These are phyloP conservation scores for Penstemon newberryi DNA, from an alignment of 257 asterid genomes.

Conservation along the genomic window DNA sequence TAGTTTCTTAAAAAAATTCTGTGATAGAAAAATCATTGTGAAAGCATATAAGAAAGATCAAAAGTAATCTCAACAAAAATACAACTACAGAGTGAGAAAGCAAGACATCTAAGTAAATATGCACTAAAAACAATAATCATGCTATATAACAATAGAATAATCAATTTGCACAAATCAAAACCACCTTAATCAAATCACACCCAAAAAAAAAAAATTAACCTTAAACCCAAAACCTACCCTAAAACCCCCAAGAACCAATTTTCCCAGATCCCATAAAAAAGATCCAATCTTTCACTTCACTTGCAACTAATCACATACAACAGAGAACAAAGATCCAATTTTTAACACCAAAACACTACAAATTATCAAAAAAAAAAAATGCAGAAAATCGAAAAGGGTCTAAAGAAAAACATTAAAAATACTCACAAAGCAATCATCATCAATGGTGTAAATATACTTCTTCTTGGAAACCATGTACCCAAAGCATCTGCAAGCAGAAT, in stretches of 20 bases:
- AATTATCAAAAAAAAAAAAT: background rate
- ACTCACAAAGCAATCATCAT: slow-evolving; percentile 85
- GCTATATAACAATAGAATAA: background rate
- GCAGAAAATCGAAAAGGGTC: background rate
- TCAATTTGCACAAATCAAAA: background rate
- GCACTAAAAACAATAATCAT: background rate
- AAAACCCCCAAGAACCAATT: slow-evolving; percentile 34
- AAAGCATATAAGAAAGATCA: background rate
- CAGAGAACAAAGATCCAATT: slow-evolving; percentile 26
- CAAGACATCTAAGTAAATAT: background rate
- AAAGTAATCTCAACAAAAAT: background rate
- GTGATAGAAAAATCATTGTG: background rate
- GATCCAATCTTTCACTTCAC: slow-evolving; percentile 20
- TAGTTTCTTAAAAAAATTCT: background rate
- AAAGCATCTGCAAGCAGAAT: slow-evolving; percentile 79
- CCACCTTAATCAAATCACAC: background rate
- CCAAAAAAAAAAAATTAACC: background rate
- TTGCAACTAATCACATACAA: slow-evolving; percentile 5
- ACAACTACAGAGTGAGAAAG: background rate
- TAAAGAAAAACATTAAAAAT: background rate
- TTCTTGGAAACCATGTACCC: slow-evolving; percentile 82
- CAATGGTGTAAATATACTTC: slow-evolving; percentile 80
- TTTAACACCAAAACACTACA: background rate
- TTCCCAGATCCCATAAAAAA: slow-evolving; percentile 18
- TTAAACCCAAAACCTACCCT: slow-evolving; percentile 26